A percentile compares a stretch with the other conserved stretches of the same genome.
phyloP scores from a whole-genome alignment of 139 green algal species.

The Eudorina sp. region DNA sequence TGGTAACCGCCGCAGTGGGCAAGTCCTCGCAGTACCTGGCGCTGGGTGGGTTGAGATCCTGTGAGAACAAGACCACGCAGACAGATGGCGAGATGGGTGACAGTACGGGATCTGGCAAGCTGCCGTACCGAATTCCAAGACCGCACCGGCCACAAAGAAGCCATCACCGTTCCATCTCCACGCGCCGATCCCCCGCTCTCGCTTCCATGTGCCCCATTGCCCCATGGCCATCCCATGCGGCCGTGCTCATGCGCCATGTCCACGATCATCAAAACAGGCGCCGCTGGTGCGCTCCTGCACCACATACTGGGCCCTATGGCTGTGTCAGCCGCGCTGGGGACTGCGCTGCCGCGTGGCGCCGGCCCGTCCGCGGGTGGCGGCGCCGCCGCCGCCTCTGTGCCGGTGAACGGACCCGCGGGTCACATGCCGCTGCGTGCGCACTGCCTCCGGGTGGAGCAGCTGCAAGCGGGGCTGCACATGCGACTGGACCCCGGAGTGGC shows the following conservation, averaged over 20 bases:
- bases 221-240: too few relatives aligned
- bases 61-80: too few relatives aligned
- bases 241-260: too few relatives aligned
- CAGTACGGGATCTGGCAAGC: too few relatives aligned
- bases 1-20: neutral
- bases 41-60: neutral
- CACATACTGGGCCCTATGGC: slow-evolving; percentile 59
- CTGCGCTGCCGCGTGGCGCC: neutral
- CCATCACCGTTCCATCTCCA: too few relatives aligned
- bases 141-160: too few relatives aligned
- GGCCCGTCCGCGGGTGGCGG: neutral
- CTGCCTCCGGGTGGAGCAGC: slow-evolving; percentile 46
- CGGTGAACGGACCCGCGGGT: neutral
- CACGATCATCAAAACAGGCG: slow-evolving; percentile 54
- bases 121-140: too few relatives aligned
- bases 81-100: too few relatives aligned
- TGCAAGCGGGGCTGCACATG: slow-evolving; percentile 65
- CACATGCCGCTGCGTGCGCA: neutral
- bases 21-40: slow-evolving; percentile 26
- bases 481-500: slow-evolving; percentile 70
- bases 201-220: too few relatives aligned
- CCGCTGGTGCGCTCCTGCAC: slow-evolving; percentile 75
- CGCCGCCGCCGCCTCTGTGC: neutral
- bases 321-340: slow-evolving; percentile 22
- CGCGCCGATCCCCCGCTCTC: too few relatives aligned